A percentile compares a stretch with the other conserved stretches of the same genome.
Evolutionary conservation across 805 yeast species (phyloP).

Genomic region (Candida berthetii): DNA sequence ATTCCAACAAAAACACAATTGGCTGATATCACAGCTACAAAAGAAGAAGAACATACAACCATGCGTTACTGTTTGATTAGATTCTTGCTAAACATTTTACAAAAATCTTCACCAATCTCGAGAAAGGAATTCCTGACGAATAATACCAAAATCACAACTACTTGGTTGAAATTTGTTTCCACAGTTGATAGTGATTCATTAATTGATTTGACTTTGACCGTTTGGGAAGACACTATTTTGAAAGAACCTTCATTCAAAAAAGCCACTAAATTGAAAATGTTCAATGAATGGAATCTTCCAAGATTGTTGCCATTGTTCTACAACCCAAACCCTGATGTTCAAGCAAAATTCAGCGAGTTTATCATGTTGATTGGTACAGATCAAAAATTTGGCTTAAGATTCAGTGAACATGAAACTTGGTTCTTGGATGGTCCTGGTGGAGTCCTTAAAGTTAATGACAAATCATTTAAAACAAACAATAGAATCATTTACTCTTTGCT

Average conservation of each 20-base stretch:
- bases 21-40: constrained; percentile 26
- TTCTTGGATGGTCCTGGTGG: constrained; percentile 23
- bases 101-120: constrained; percentile 41
- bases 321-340: constrained; percentile 28
- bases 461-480: constrained; percentile 53
- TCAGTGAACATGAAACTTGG: constrained; percentile 47
- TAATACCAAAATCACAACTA: constrained; percentile 51
- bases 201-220: constrained; percentile 33
- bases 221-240: constrained; percentile 46
- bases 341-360: constrained; percentile 35
- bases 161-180: constrained; percentile 59
- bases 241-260: constrained; percentile 57
- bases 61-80: constrained; percentile 54
- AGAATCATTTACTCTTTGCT: constrained; percentile 58
- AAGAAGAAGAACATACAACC: constrained; percentile 29
- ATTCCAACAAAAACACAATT: constrained; percentile 45
- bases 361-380: constrained; percentile 45
- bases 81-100: constrained; percentile 53
- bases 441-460: constrained; percentile 17
- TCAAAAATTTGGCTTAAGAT: constrained; percentile 37
- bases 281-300: constrained; percentile 70
- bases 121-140: constrained; percentile 61
- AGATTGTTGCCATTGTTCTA: constrained; percentile 50
- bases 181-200: constrained; percentile 45
- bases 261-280: constrained; percentile 63